Conservation (phyloP, 495 filamentous ascomycete genomes). For the Bacidia rubella region DNA sequence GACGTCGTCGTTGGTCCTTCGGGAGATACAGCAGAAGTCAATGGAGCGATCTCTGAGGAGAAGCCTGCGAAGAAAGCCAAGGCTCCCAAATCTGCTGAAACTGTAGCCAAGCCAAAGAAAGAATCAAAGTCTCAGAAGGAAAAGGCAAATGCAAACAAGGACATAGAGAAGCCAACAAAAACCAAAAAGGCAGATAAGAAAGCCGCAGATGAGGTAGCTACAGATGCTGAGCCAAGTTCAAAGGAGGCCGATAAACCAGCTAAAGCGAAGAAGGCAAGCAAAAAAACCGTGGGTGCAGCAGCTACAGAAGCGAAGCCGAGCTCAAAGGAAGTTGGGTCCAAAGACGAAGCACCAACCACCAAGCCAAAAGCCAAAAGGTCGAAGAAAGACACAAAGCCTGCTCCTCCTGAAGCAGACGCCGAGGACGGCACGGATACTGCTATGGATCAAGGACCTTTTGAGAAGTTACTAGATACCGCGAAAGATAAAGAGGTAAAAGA, state of each 20-base stretch:
- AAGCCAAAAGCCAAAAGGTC: slow-evolving; percentile 11
- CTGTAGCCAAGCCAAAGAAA: slow-evolving; percentile 14
- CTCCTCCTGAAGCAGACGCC: slow-evolving; percentile 9
- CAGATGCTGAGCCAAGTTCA: slow-evolving; percentile 16
- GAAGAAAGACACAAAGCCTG: slow-evolving; percentile 1
- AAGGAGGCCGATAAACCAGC: slow-evolving; percentile 16
- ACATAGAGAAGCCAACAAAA: slow-evolving; percentile 14
- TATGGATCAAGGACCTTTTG: slow-evolving; percentile 15
- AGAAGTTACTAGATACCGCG: slow-evolving; percentile 5
- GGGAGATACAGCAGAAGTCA: not conserved
- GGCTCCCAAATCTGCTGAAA: slow-evolving; percentile 11
- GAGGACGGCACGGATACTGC: not conserved
- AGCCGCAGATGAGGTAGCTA: slow-evolving; percentile 13
- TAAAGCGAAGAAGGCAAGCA: slow-evolving; percentile 6
- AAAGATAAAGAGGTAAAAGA: slow-evolving; percentile 7
- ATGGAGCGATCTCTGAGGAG: slow-evolving; percentile 5
- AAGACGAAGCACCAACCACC: slow-evolving; percentile 16
- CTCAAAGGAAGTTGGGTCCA: not conserved
- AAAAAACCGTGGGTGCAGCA: slow-evolving; percentile 2
- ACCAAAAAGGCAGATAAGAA: slow-evolving; percentile 18
- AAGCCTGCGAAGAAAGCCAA: slow-evolving; percentile 21
- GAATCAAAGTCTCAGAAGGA: slow-evolving; percentile 14
- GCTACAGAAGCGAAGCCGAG: slow-evolving; percentile 14
- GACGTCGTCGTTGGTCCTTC: slow-evolving; percentile 8
- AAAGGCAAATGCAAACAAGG: slow-evolving; percentile 1